Conservation (phyloP, 169 alveolate genomes). For the Eimeria praecox region DNA sequence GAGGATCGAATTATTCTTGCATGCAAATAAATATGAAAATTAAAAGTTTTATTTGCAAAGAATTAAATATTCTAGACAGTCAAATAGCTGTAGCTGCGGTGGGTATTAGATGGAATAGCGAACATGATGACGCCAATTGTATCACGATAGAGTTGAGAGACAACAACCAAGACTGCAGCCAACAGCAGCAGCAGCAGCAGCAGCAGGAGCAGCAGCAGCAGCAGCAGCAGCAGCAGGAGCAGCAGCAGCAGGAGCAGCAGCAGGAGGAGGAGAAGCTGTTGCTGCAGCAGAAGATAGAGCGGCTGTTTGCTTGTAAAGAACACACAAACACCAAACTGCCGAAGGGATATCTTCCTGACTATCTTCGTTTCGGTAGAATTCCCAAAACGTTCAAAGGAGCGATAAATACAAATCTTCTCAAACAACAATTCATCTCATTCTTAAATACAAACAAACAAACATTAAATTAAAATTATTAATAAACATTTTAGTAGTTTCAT, state of each 20-base stretch:
- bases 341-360: slow-evolving; percentile 65
- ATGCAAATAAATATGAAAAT: slow-evolving; percentile 80
- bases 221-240: neutral
- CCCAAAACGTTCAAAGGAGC: slow-evolving; percentile 76
- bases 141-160: slow-evolving; percentile 43
- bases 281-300: slow-evolving; percentile 5
- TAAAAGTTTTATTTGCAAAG: neutral
- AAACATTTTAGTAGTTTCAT: neutral
- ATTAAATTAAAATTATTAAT: neutral
- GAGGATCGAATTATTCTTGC: slow-evolving; percentile 85
- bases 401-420: neutral
- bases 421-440: neutral
- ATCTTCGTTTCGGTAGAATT: neutral
- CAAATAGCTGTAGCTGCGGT: neutral
- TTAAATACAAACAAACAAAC: too few species aligned
- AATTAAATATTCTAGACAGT: neutral
- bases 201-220: neutral
- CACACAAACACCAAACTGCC: neutral
- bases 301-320: neutral
- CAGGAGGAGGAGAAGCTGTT: too few species aligned
- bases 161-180: too few species aligned
- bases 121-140: slow-evolving; percentile 78
- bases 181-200: neutral
- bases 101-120: slow-evolving; percentile 50
- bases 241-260: too few species aligned